Conservation (phyloP, 805 yeast species). For the Saccharomycopsis sp. region DNA sequence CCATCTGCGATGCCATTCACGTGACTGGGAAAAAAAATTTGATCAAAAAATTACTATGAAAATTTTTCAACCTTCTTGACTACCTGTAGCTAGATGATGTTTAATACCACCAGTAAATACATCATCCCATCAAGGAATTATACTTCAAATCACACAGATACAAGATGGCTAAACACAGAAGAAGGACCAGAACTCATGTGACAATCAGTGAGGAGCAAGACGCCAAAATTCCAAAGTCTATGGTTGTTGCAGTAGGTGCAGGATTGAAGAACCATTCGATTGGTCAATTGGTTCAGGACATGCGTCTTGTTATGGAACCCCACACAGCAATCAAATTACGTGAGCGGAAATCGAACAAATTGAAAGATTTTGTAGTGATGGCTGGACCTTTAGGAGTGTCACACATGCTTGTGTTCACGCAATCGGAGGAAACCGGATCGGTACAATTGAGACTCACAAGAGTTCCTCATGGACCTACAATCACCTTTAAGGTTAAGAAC, state of each 20-base stretch:
- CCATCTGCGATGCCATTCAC: no score
- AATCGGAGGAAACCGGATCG: slow-evolving; percentile 67
- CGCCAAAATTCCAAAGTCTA: slow-evolving; percentile 78
- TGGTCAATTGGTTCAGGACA: slow-evolving; percentile 78
- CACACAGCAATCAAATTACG: slow-evolving; percentile 86
- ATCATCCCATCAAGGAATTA: background rate
- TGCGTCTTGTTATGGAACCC: slow-evolving; percentile 90
- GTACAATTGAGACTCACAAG: slow-evolving; percentile 78
- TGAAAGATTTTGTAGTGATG: slow-evolving; percentile 96
- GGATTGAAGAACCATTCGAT: slow-evolving; percentile 74
- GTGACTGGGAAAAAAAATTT: no score
- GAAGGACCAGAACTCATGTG: slow-evolving; percentile 84
- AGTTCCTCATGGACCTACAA: slow-evolving; percentile 92
- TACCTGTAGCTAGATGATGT: background rate
- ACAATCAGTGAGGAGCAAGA: slow-evolving; percentile 55
- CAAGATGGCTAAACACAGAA: slow-evolving; percentile 46
- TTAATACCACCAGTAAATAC: no score
- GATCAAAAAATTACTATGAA: no score
- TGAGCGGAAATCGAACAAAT: slow-evolving; percentile 80
- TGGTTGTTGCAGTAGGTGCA: slow-evolving; percentile 85
- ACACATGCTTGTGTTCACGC: slow-evolving; percentile 82
- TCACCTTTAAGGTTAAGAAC: slow-evolving; percentile 69
- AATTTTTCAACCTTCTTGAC: background rate
- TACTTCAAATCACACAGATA: background rate
- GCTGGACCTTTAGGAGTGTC: slow-evolving; percentile 94